Percentiles rank a stretch among this genome's conserved stretches.
Evolutionary conservation across 768 basidiomycete species (phyloP).

Genomic region (Macrolepiota albuminosa): DNA sequence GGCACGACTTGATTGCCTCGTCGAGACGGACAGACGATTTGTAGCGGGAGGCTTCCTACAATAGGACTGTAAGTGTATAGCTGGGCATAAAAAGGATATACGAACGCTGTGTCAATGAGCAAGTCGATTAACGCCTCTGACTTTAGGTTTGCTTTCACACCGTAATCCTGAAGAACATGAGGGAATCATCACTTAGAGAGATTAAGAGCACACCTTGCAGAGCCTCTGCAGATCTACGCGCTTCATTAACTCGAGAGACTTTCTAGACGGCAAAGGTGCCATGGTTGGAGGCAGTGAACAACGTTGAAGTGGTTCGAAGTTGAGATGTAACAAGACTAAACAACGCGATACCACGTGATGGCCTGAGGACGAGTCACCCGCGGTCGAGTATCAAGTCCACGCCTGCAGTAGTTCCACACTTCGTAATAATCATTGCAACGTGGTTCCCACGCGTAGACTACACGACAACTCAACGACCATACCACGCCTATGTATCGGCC

Average conservation of each 20-base stretch:
- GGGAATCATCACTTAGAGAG: background rate
- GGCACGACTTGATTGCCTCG: constrained; percentile 30
- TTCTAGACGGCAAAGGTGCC: constrained; percentile 37
- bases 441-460: background rate
- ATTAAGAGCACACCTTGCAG: constrained; percentile 53
- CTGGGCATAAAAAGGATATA: constrained; percentile 8
- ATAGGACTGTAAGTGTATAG: background rate
- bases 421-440: background rate
- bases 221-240: constrained; percentile 50
- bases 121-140: constrained; percentile 75
- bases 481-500: background rate
- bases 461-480: background rate
- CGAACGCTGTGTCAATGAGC: constrained; percentile 53
- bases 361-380: background rate
- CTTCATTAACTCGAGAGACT: constrained; percentile 41
- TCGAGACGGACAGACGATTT: constrained; percentile 30
- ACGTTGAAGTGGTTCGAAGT: constrained; percentile 17
- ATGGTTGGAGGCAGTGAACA: constrained; percentile 21
- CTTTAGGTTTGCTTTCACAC: constrained; percentile 80
- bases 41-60: constrained; percentile 15
- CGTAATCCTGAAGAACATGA: constrained; percentile 54
- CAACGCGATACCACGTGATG: constrained; percentile 22
- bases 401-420: background rate
- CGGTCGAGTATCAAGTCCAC: background rate
- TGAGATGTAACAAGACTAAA: constrained; percentile 15